Evolutionary conservation across 2,329 filamentous ascomycete genomes (phyloP), one percentile per base, ranked within the genome.

Genomic region (Aureobasidium uvarum): DNA sequence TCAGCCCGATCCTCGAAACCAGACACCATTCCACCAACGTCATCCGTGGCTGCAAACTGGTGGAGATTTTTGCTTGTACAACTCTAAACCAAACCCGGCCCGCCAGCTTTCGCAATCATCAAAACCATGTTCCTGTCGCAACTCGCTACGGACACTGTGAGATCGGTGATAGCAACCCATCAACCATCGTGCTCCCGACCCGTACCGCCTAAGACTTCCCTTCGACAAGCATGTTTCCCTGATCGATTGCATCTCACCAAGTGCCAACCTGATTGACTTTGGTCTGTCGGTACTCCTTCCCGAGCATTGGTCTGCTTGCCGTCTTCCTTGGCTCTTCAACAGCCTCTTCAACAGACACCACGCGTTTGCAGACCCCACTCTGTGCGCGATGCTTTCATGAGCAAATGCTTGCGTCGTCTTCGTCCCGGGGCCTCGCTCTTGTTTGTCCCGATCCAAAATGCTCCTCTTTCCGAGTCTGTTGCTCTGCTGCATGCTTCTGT

Each of bases 21-120:
- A 5, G 31, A 8, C 8, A 20, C 45, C 31, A 39, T 62, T 31
- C 45, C 58, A 62, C 45, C 46, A 50, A 62, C 58, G 58, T 62
- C 58, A 62, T 62, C 5, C 18, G 45, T 50, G 58, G 56, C 56
- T 60, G 41, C 25, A 48, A 28, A 60, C 31, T 43, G 56, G 43
- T 60, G 56, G 56, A 60, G 56, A 60, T 60, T 60, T 51, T 62
- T 48, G 45, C 58, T 60, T 60, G 56, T 48, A 60, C 56, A 60
- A 60, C 56, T 60, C 23, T 60, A 60, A 23, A 25, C 1, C 33
- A 31, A 46, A 33, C 13, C 56, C 56, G 56, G 33, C 43, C 43
- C 41, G 41, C 56, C 41, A 48, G 11, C 28, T 46, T 28, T 46
- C 56, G 41, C 41, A 36, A 25, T 60, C 56, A 45, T 31, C 39